Conservation (phyloP, 2,329 filamentous ascomycete genomes). For the Dryadomyces quercivorus region DNA sequence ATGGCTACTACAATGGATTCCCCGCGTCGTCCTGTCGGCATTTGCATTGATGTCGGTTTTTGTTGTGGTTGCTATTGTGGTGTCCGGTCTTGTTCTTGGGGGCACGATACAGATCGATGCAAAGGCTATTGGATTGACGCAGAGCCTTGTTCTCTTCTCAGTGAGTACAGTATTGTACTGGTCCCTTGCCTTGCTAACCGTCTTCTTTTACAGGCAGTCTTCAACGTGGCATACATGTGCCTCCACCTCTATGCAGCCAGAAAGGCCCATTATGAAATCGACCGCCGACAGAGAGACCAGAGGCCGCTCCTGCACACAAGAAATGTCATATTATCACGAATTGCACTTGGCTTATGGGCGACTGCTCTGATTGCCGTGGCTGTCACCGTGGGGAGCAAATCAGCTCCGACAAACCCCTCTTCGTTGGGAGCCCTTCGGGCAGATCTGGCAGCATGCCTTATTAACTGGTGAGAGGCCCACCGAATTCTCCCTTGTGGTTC, state of each 20-base stretch:
- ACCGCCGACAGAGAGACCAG: constrained; percentile 12
- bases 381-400: constrained; percentile 11
- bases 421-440: constrained; percentile 3
- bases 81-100: constrained; percentile 13
- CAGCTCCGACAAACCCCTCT: background rate
- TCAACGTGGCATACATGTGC: constrained; percentile 19
- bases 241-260: constrained; percentile 18
- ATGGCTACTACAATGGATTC: constrained; percentile 5
- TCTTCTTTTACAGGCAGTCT: constrained; percentile 12
- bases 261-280: constrained; percentile 13
- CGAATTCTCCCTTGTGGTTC: background rate
- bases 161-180: background rate
- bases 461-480: constrained; percentile 4
- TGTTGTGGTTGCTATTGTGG: constrained; percentile 11
- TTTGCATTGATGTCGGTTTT: constrained; percentile 10
- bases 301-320: constrained; percentile 20
- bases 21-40: constrained; percentile 6
- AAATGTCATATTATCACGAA: constrained; percentile 17
- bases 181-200: background rate
- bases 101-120: constrained; percentile 10
- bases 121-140: constrained; percentile 12
- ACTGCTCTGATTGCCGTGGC: constrained; percentile 16
- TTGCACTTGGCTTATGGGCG: constrained; percentile 17
- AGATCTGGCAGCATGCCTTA: constrained; percentile 7
- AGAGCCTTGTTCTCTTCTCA: constrained; percentile 15